Percentiles rank a stretch among this genome's conserved stretches.
These are phyloP conservation scores for Chalciporus piperatus DNA, from an alignment of 768 basidiomycete species.

Conservation along the genomic window DNA sequence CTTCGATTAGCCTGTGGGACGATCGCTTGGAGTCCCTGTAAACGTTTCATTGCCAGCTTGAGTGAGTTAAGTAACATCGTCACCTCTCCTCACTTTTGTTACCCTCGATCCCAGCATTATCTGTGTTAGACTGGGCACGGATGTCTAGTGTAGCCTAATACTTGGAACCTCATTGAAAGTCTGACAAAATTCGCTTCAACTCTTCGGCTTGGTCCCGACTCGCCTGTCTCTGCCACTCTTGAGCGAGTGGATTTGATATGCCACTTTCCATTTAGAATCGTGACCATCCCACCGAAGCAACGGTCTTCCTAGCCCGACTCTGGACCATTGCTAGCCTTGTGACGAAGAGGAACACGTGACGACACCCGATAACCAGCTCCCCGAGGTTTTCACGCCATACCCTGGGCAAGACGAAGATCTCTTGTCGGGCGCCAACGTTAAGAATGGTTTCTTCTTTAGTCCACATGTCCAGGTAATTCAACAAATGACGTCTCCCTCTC, in stretches of 20 bases:
- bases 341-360: constrained; percentile 25
- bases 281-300: not conserved
- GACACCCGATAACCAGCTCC: constrained; percentile 34
- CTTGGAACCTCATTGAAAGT: no score
- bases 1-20: no score
- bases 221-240: constrained; percentile 51
- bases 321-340: not conserved
- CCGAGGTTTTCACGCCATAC: constrained; percentile 46
- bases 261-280: constrained; percentile 6
- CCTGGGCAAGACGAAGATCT: constrained; percentile 74
- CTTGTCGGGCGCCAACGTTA: constrained; percentile 61
- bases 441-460: constrained; percentile 57
- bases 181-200: not conserved
- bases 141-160: no score
- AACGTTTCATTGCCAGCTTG: no score
- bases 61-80: no score
- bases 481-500: constrained; percentile 19
- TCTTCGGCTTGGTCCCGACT: not conserved
- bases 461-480: constrained; percentile 56
- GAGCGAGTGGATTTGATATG: constrained; percentile 55
- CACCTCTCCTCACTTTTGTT: no score
- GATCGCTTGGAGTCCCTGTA: no score
- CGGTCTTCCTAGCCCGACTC: not conserved
- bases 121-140: no score
- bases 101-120: no score